Base-by-base conservation (phyloP, 805 yeast genomes). In the Starmera quercuum region DNA sequence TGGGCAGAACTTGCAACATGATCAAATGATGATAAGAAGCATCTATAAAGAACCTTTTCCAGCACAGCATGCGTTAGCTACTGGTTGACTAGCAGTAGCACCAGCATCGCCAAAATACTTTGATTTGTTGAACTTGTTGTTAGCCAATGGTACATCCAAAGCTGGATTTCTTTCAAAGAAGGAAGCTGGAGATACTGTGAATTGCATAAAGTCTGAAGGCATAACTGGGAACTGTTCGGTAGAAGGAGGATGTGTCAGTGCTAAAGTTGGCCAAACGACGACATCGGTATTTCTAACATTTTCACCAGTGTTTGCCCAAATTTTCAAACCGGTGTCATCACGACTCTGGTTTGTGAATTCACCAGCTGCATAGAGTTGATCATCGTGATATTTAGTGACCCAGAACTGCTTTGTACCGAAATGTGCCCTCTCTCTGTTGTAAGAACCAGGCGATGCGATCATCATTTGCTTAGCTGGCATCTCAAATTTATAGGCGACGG, bases 161-260 rank as follows among this genome's bases (percentile, higher is more conserved):
- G 83, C 84, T 24, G 94, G 94, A 59, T 83, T 83, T 51, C 64
- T 74, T 47, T 75, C 77, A 54, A 82, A 83, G 73, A 83, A 83
- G 36, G 83, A 82, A 47, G 72, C 65, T 34, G 94, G 94, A 30
- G 70, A 67, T 37, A 83, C 67, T 38, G 73, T 67, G 46, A 82
- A 76, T 48, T 69, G 74, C 63, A 80, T 77, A 42, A 76, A 77
- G 61, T 83, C 94, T 37, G 79, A 83, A 22, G 92, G 88, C 94
- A 83, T 83, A 33, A 83, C 88, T 31, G 94, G 94, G 80, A 83
- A 83, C 58, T 83, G 90, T 62, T 83, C 94, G 24, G 79, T 76
- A 51, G 84, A 71, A 48, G 92, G 92, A 49, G 82, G 73, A 54
- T 83, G 94, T 4, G 90, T 83, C 63, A 83, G 71, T 19, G 85